Base-by-base conservation (phyloP, 179 eudicot species). In the Spinacia oleracea region DNA sequence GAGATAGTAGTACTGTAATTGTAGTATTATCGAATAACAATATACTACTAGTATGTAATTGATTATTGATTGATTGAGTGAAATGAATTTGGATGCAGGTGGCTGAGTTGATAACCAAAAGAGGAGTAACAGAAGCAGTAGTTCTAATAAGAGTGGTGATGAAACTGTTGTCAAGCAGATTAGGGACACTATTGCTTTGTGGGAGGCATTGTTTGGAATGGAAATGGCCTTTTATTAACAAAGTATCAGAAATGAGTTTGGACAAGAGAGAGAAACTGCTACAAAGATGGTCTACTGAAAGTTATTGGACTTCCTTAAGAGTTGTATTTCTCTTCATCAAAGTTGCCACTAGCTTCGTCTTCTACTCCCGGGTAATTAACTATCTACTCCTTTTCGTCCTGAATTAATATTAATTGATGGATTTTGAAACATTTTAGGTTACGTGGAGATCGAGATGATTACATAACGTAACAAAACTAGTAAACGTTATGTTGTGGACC, bases 201-300 rank as follows among this genome's bases (percentile, higher is more conserved):
- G 88, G 88, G 43, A 16, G 63, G 53, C 6, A 65, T 14, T 81
- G 84, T 81, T 81, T 85, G 78, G 80, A 76, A 25, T 51, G 71
- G 86, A 85, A 29, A 35, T 85, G 82, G 84, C 88, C 88, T 34
- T 85, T 81, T 75, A 68, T 85, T 38, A 68, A 75, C 70, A 83
- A 74, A 10, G 81, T 83, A 62, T 66, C 86, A 18, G 81, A 85
- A 68, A 32, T 85, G 75, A 75, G 76, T 34, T 78, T 85, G 82
- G 81, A 75, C 4, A 81, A 81, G 58, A 72, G 88, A 60, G 86
- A 86, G 6, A 76, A 75, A 20, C 51, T 93, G 32, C 88, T 93
- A 6, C 87, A 90, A 72, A 87, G 70, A 70, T 93, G 98, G 98
- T 92, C 96, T 8, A 87, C n/a, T 68, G 82, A 84, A 46, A 85